Evolutionary conservation across 495 filamentous ascomycete genomes (phyloP), one percentile per base, ranked within the genome.

Genomic region (Daldinia grandis): DNA sequence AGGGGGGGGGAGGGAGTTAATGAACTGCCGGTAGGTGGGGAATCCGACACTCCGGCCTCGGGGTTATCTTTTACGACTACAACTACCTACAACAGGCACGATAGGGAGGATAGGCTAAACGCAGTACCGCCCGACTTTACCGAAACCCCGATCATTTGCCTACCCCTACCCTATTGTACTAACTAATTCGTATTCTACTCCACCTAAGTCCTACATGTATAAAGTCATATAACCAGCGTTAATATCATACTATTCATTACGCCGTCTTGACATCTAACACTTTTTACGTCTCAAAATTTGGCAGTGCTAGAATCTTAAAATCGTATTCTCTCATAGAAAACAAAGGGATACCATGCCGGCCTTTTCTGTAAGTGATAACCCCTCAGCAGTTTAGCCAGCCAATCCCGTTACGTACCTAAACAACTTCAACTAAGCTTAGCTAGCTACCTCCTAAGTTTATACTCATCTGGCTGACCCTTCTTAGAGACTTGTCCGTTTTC

Each of bases 401-500:
- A 47, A 53, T 53, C 27, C 9, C 15, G 4, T 53, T 7, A 28
- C 49, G 15, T 53, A 15, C 21, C 25, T 30, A 28, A 53, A 3
- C 12, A 21, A 30, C 24, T 21, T 21, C 19, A 55, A n/a, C 25
- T 40, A 35, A 14, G 33, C 33, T 35, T 35, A 1, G 33, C 33
- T 35, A 1, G 33, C 33, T 35, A 35, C 12, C 33, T 35, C 33
- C 33, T 14, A 35, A 14, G 12, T 15, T 4, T 21, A 44, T 40
- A 10, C 14, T 64, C 31, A 64, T 14, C 42, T 25, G 10, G 27
- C 28, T 61, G 31, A 33, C 25, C 7, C 4, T 10, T 59, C 21
- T 25, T 68, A 94, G 91, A 87, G 90, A 73, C 89, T 95, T 33
- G 81, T 96, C 66, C 90, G 92, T 61, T 95, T 95, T 81, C 82